Evolutionary conservation across 1,284 basidiomycete species (phyloP), one percentile per base, ranked within the genome.

Genomic region (Pseudozyma pruni): DNA sequence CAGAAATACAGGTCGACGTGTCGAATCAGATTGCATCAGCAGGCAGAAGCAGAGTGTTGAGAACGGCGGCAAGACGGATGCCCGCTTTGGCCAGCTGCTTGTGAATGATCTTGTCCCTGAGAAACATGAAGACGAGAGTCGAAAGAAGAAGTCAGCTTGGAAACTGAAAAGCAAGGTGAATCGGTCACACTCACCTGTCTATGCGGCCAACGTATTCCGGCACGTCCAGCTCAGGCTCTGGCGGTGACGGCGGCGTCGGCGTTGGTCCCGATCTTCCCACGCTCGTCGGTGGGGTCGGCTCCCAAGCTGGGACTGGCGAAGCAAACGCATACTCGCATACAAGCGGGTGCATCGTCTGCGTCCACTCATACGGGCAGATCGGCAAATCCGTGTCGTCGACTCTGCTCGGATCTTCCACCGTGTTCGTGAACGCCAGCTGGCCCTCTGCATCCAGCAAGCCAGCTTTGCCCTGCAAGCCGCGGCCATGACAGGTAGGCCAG

Each of bases 81-180:
- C 92, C 93, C 1, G 85, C 92, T 85, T 89, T 89, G 0, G 91
- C 90, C 43, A 96, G 84, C 72, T 94, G 82, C 83, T 87, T 88
- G 85, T 95, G 92, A 3, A 96, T 76, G 35, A 92, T 84, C 86
- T 90, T 89, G 59, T 87, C 84, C 37, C 88, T n/a, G n/a, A n/a
- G n/a, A n/a, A n/a, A n/a, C n/a, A n/a, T n/a, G n/a, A n/a, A n/a
- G n/a, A n/a, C n/a, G n/a, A n/a, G n/a, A n/a, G n/a, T n/a, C n/a
- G n/a, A n/a, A n/a, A n/a, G n/a, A n/a, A n/a, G n/a, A n/a, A n/a
- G n/a, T n/a, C n/a, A n/a, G n/a, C n/a, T n/a, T n/a, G n/a, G n/a
- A n/a, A n/a, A n/a, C n/a, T n/a, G n/a, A n/a, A n/a, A n/a, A n/a
- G n/a, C n/a, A n/a, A n/a, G n/a, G n/a, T n/a, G n/a, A 9, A 8